Evolutionary conservation across 495 filamentous ascomycete species (phyloP).

Genomic region (Amorphotheca resinae): DNA sequence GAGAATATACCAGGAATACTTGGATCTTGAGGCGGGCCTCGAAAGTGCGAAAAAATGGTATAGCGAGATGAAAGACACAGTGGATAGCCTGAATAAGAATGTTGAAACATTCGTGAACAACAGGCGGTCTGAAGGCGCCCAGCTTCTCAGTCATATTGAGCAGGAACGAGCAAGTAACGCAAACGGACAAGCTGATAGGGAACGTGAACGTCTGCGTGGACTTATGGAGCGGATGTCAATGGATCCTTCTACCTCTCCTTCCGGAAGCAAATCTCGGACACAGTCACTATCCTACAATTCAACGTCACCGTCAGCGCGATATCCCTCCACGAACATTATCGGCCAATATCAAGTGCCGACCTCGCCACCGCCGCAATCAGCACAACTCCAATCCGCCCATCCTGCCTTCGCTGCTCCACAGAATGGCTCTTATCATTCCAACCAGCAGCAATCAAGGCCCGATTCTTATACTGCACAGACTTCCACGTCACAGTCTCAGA

Average conservation of each 20-base stretch:
- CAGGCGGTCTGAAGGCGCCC: conserved; percentile 78
- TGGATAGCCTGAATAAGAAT: conserved; percentile 90
- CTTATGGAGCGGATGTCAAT: conserved; percentile 95
- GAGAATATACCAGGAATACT: conserved; percentile 82
- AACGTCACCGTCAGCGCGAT: conserved; percentile 30
- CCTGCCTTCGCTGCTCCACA: conserved; percentile 21
- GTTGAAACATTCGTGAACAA: conserved; percentile 96
- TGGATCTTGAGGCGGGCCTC: conserved; percentile 78
- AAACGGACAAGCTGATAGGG: conserved; percentile 65
- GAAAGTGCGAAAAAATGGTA: conserved; percentile 86
- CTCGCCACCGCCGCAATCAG: conserved; percentile 25
- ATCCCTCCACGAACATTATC: conserved; percentile 33
- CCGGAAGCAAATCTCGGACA: conserved; percentile 32
- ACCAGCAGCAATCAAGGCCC: conserved; percentile 8
- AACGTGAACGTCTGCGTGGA: conserved; percentile 72
- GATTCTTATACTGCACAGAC: conserved; percentile 9
- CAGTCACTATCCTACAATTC: conserved; percentile 32
- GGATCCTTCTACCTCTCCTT: conserved; percentile 40
- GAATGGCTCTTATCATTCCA: conserved; percentile 22
- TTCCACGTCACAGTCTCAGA: conserved; percentile 11
- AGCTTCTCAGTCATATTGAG: conserved; percentile 81
- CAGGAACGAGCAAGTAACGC: conserved; percentile 54
- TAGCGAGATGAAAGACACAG: conserved; percentile 87
- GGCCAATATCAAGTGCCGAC: conserved; percentile 41
- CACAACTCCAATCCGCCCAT: conserved; percentile 23